Evolutionary conservation across 2,329 filamentous ascomycete genomes (phyloP), one percentile per base, ranked within the genome.

Genomic region (Sporothrix brasiliensis): DNA sequence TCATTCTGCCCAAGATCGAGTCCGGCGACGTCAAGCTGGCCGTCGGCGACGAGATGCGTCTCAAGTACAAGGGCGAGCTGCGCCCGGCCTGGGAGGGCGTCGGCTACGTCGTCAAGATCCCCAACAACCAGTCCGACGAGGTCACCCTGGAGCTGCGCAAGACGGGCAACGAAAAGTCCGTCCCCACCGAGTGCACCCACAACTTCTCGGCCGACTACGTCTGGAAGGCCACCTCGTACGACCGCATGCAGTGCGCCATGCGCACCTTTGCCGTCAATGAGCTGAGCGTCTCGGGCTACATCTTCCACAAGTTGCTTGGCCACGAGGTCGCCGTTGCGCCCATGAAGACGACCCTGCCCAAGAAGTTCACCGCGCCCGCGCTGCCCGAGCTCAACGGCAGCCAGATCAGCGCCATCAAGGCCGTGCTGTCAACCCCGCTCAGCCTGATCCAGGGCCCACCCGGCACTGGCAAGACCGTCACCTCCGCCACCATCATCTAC

Each of bases 151-250:
- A 99, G 79, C 83, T 99, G 78, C 92, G 95, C 75, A 93, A 95
- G 77, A 94, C 95, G 73, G 94, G 93, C 73, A 97, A 97, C 78
- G 94, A 98, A 82, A 98, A 98, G 81, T 92, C 91, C 39, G 92
- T 98, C 0, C 95, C 95, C 0, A 97, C 93, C 0, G 94, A 99
- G 77, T 95, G 94, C 80, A 97, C 94, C 0, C 93, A 97, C 81
- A 97, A 97, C 80, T 99, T 99, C 81, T 97, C 93, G 19, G 95
- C 94, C 74, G 95, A 99, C 79, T 99, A 99, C 77, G 95, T 99
- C 70, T 99, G 95, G 95, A 99, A 99, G 79, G 95, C 96, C 16
- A 99, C 96, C 0, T 98, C 94, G 0, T 99, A 99, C 79, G 95
- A 99, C 78, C 94, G 95, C 73, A 99, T 99, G 95, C 95, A 99